Conservation (phyloP, 2,329 filamentous ascomycete species). For the Triangularia setosa region DNA sequence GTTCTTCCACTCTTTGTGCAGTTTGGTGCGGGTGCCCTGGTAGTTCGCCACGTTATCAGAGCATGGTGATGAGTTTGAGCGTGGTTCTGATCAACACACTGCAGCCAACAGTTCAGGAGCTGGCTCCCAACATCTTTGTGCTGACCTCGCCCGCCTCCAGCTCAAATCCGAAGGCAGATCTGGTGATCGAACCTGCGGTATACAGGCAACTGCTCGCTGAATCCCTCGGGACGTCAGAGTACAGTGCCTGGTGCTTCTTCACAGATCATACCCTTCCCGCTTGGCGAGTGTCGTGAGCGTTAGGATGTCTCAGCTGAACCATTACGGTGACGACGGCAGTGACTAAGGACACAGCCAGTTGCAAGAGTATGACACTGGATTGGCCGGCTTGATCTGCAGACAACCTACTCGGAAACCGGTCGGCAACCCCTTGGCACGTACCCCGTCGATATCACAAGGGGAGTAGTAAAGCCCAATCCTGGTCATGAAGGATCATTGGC, state of each 20-base stretch:
- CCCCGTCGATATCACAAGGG: neutral
- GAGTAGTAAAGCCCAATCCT: neutral
- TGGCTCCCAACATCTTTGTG: neutral
- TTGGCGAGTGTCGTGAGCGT: neutral
- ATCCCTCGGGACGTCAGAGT: neutral
- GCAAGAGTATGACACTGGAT: neutral
- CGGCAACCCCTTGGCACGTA: neutral
- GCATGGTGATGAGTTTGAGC: neutral
- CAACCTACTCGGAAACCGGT: neutral
- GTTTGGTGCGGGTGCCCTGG: neutral
- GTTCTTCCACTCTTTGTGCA: neutral
- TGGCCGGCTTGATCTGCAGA: neutral
- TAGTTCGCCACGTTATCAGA: neutral
- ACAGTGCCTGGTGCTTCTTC: neutral
- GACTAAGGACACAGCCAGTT: neutral
- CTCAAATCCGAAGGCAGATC: neutral
- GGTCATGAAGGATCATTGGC: neutral
- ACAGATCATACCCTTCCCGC: neutral
- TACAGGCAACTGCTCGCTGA: no score
- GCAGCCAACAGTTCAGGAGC: neutral
- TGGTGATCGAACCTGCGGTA: no score
- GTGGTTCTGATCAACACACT: neutral
- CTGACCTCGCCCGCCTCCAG: neutral
- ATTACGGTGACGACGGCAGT: neutral
- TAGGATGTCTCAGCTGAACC: slow-evolving; percentile 1